Percentiles rank a stretch among this genome's conserved stretches.
These are phyloP conservation scores for Vinca major DNA, from an alignment of 305 asterid genomes.

Conservation along the genomic window DNA sequence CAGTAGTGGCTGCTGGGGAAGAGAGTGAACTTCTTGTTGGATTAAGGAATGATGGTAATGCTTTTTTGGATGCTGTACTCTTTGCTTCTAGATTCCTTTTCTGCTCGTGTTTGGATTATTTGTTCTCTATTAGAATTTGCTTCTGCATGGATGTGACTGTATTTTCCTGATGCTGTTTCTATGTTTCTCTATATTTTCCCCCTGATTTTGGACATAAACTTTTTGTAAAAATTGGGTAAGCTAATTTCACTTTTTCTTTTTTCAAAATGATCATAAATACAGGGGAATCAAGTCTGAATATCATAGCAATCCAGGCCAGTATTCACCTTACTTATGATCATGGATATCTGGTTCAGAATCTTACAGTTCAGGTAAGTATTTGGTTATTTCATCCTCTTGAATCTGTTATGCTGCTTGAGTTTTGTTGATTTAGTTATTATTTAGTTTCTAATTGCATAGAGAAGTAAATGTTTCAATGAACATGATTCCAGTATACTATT, in stretches of 20 bases:
- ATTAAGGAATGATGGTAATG: constrained; percentile 72
- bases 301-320: constrained; percentile 79
- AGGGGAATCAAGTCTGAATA: constrained; percentile 62
- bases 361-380: constrained; percentile 60
- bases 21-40: constrained; percentile 90
- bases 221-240: not conserved
- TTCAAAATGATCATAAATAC: constrained; percentile 11
- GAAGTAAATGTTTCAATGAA: not conserved
- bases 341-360: constrained; percentile 74
- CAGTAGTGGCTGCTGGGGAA: constrained; percentile 80
- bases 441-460: not conserved
- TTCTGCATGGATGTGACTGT: not conserved
- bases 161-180: not conserved
- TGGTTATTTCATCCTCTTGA: constrained; percentile 8
- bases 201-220: not conserved
- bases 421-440: not conserved
- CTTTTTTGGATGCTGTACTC: constrained; percentile 10
- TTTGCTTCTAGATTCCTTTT: too few species aligned
- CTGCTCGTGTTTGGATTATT: not conserved
- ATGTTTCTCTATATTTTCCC: not conserved
- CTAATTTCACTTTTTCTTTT: constrained; percentile 19
- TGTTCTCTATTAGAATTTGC: not conserved
- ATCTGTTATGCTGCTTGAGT: constrained; percentile 10
- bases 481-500: not conserved
- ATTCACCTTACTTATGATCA: constrained; percentile 79